Base-by-base conservation (phyloP, 768 basidiomycete species). In the Lyophyllum semitale region DNA sequence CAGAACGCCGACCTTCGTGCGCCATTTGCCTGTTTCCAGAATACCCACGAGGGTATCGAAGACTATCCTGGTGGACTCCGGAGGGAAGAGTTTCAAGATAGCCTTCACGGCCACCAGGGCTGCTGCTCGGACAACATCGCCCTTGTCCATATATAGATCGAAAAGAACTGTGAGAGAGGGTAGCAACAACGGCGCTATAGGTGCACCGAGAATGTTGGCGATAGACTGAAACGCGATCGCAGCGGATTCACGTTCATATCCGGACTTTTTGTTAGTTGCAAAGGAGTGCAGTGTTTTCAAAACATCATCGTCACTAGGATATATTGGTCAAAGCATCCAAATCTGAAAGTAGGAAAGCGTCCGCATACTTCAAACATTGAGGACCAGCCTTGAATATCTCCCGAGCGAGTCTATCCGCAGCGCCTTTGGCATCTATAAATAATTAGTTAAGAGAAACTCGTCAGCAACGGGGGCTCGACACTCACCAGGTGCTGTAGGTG, bases 141-240 rank as follows among this genome's bases (percentile, higher is more conserved):
- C 94, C 71, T 96, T 95, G 69, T 98, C 96, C 80, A 91, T 89
- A 72, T 90, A 88, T 35, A 95, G 79, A 50, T 95, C 91, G 70
- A 89, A 88, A 48, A 98, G 71, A 37, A 85, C 64, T 17, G 91
- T 82, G 50, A 98, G 84, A 40, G 87, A 88, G 2, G 89, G 79
- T 13, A 97, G 77, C 32, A 97, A 77, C 48, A 91, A 71, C 17
- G 93, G 92, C 35, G 84, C 91, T 51, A 77, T 73, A 5, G 90
- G 72, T 20, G 85, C 72, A 27, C 95, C 95, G 23, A 93, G 78
- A 51, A 85, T 77, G 41, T 73, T 76, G 46, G 89, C 82, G 22
- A 95, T 70, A 8, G 91, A 89, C 55, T 88, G 87, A 67, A 89
- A 89, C 8, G 82, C 92, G 57, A 94, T 84, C 44, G 88, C 87